Evolutionary conservation across 768 basidiomycete genomes (phyloP).

Genomic region (Mycena rosella): DNA sequence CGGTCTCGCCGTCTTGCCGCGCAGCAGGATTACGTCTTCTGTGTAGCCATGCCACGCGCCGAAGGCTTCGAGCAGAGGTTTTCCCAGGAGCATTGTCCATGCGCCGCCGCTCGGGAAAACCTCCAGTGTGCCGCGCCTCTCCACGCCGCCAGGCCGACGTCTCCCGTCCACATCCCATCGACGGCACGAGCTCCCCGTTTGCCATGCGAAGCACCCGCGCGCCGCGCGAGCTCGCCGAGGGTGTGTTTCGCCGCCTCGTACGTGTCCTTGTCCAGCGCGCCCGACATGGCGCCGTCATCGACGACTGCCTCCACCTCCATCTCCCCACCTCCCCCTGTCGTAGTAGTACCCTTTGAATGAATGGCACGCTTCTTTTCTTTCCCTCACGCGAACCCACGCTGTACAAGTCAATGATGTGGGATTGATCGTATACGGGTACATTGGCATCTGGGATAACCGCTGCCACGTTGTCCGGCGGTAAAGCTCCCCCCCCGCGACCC

Average conservation of each 20-base stretch:
- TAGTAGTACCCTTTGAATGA: slow-evolving; percentile 18
- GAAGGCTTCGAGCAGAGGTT: slow-evolving; percentile 34
- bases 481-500: slow-evolving; percentile 21
- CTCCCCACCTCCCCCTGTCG: neutral
- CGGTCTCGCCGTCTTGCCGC: neutral
- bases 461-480: neutral
- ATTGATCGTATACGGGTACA: slow-evolving; percentile 6
- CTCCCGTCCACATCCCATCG: slow-evolving; percentile 32
- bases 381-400: slow-evolving; percentile 14
- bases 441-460: slow-evolving; percentile 23
- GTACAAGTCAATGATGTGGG: slow-evolving; percentile 28
- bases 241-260: slow-evolving; percentile 9
- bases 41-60: slow-evolving; percentile 31
- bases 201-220: slow-evolving; percentile 35
- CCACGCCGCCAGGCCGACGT: slow-evolving; percentile 18
- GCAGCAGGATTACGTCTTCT: slow-evolving; percentile 19
- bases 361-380: slow-evolving; percentile 14
- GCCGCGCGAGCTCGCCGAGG: neutral
- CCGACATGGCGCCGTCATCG: slow-evolving; percentile 35
- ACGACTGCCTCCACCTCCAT: slow-evolving; percentile 12
- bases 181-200: slow-evolving; percentile 27
- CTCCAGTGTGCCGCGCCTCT: slow-evolving; percentile 25
- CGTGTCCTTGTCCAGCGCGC: slow-evolving; percentile 11
- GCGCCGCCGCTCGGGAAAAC: slow-evolving; percentile 37
- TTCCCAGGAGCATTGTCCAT: slow-evolving; percentile 34